These are phyloP conservation scores for Penicillium angulare DNA, from an alignment of 495 filamentous ascomycete genomes.

Conservation along the genomic window DNA sequence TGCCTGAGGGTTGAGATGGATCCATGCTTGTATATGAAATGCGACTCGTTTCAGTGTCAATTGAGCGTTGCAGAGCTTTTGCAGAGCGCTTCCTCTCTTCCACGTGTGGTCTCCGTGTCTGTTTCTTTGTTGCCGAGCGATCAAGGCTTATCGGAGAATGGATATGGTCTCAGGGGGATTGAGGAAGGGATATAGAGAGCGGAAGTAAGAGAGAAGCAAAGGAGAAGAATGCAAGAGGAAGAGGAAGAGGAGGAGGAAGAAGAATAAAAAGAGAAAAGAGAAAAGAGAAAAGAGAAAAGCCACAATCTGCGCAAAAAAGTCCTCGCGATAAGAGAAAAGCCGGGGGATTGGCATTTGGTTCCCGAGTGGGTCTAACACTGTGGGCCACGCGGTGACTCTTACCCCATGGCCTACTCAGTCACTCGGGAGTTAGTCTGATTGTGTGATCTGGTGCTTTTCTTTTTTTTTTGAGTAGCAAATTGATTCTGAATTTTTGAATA, in stretches of 20 bases:
- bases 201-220: not conserved
- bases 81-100: no score
- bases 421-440: no score
- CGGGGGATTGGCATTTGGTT: slow-evolving; percentile 14
- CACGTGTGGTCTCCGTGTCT: no score
- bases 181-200: not conserved
- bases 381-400: not conserved
- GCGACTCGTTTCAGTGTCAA: no score
- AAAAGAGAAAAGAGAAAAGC: slow-evolving; percentile 10
- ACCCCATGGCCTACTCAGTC: not conserved
- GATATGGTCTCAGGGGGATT: not conserved
- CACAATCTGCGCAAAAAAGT: no score
- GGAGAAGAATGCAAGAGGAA: slow-evolving; percentile 6
- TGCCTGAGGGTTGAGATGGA: slow-evolving; percentile 5
- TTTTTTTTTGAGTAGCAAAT: no score
- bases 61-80: no score
- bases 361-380: not conserved
- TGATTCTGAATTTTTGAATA: no score
- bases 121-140: not conserved
- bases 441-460: no score
- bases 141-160: not conserved
- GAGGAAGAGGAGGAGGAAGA: not conserved
- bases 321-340: slow-evolving; percentile 11
- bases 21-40: slow-evolving; percentile 22
- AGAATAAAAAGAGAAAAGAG: slow-evolving; percentile 1